Percentiles rank a stretch among this genome's conserved stretches.
phyloP scores from a whole-genome alignment of 108 stramenopile genomes.

The Poteriospumella lacustris region DNA sequence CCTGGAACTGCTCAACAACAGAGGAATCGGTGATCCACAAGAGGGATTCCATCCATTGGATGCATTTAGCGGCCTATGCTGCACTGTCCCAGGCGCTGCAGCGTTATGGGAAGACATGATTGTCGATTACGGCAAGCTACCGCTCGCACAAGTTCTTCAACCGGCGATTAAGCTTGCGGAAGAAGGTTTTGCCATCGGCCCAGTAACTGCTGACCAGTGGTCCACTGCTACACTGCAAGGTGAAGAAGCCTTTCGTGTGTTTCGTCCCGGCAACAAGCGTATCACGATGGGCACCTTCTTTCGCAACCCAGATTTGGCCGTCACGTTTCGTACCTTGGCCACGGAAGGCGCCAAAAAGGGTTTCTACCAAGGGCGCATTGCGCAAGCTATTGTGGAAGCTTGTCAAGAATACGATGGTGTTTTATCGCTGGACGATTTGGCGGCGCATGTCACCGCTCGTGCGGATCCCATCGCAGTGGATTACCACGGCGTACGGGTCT shows the following conservation, averaged over 20 bases:
- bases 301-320: constrained; percentile 74
- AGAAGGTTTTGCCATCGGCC: constrained; percentile 78
- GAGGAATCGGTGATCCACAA: background rate
- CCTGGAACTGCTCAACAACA: constrained; percentile 43
- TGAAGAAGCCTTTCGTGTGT: constrained; percentile 18
- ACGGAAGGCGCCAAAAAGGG: constrained; percentile 67
- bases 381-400: constrained; percentile 70
- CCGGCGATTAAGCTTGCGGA: constrained; percentile 83
- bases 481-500: constrained; percentile 66
- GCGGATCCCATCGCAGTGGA: constrained; percentile 66
- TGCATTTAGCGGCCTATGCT: constrained; percentile 38
- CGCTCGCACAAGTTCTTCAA: constrained; percentile 70
- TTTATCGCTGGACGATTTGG: constrained; percentile 75
- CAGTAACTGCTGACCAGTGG: constrained; percentile 80
- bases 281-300: constrained; percentile 63
- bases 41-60: background rate
- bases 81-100: constrained; percentile 94
- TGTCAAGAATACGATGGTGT: constrained; percentile 69
- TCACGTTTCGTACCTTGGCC: constrained; percentile 71
- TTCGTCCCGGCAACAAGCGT: background rate
- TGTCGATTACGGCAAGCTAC: constrained; percentile 57
- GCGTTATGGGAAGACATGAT: constrained; percentile 76
- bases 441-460: constrained; percentile 61
- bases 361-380: constrained; percentile 77
- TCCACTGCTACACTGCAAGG: background rate